These are phyloP conservation scores for Russula emetica DNA, from an alignment of 768 basidiomycete species.

Conservation along the genomic window DNA sequence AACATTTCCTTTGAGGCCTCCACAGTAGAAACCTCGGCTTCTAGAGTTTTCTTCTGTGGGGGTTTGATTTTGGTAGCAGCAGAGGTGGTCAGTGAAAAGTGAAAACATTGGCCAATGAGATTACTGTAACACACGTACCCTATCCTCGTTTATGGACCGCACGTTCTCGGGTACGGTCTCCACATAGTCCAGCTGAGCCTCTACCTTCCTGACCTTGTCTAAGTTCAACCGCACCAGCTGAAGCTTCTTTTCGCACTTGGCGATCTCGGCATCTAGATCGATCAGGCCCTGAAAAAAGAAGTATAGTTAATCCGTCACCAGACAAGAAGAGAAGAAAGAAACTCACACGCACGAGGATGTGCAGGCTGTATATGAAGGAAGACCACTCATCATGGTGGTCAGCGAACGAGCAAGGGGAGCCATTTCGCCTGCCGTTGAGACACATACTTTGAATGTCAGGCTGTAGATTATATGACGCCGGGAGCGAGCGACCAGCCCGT, in stretches of 20 bases:
- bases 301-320: background rate
- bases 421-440: conserved; percentile 6
- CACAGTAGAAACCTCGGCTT: conserved; percentile 75
- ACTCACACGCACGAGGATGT: conserved; percentile 81
- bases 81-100: no score
- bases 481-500: conserved; percentile 76
- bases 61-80: background rate
- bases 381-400: conserved; percentile 43
- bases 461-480: conserved; percentile 86
- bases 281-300: conserved; percentile 68
- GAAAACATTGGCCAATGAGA: no score
- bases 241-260: conserved; percentile 88
- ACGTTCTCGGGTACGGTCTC: conserved; percentile 77
- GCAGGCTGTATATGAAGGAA: conserved; percentile 73
- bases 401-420: background rate
- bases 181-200: conserved; percentile 71
- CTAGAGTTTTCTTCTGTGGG: conserved; percentile 62
- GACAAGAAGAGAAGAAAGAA: background rate
- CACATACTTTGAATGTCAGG: conserved; percentile 74
- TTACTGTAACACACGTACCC: conserved; percentile 46
- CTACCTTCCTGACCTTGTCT: conserved; percentile 71
- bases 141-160: conserved; percentile 69
- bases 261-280: conserved; percentile 81
- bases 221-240: conserved; percentile 63
- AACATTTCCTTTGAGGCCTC: conserved; percentile 75